Conservation (phyloP, 2,329 filamentous ascomycete species). For the Waltergamsia citrina region DNA sequence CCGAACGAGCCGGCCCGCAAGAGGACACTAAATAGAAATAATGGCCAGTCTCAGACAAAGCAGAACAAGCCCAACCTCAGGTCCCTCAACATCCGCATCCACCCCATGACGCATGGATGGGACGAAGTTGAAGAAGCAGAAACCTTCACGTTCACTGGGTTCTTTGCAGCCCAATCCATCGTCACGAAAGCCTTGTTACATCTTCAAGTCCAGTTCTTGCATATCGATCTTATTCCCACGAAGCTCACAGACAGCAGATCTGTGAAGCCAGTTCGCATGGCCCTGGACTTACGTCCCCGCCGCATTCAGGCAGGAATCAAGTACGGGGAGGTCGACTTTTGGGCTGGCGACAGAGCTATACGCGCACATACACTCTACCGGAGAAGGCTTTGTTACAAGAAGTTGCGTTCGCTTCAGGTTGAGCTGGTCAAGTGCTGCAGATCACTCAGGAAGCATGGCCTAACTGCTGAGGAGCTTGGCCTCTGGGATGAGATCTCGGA, state of each 20-base stretch:
- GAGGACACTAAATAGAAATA: neutral
- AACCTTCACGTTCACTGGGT: conserved; percentile 23
- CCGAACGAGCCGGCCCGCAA: neutral
- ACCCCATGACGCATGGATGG: conserved; percentile 3
- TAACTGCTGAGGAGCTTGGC: too few relatives aligned
- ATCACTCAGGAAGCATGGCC: too few relatives aligned
- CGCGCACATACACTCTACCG: too few relatives aligned
- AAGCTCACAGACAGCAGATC: neutral
- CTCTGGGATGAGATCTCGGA: too few relatives aligned
- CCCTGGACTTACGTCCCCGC: neutral
- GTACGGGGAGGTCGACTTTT: neutral
- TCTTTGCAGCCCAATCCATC: conserved; percentile 18
- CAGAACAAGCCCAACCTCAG: conserved; percentile 17
- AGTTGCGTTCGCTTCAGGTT: too few relatives aligned
- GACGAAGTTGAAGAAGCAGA: conserved; percentile 4
- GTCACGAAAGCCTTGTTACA: conserved; percentile 19
- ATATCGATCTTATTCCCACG: conserved; percentile 18
- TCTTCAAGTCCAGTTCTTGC: conserved; percentile 24
- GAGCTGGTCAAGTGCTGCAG: too few relatives aligned
- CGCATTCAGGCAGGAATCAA: neutral
- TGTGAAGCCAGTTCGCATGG: neutral
- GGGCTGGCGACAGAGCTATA: conserved; percentile 1
- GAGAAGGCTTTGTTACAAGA: too few relatives aligned
- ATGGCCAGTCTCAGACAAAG: neutral
- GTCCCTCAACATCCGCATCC: conserved; percentile 31